These are phyloP conservation scores for Leishmania gerbilli DNA, from an alignment of 208 protist genomes.

Conservation along the genomic window DNA sequence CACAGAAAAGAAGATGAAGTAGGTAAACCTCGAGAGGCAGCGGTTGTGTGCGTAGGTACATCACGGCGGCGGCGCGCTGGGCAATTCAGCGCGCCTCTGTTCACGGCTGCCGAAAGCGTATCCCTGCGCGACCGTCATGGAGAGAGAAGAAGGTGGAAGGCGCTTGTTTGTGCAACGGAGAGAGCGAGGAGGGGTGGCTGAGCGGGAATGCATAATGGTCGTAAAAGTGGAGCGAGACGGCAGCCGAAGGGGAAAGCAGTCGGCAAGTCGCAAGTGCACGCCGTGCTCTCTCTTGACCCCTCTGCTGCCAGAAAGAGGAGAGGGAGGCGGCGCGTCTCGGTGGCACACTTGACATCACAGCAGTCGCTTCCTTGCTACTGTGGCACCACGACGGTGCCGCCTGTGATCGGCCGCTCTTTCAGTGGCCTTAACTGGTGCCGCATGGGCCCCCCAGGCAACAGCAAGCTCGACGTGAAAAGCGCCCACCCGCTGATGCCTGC, in stretches of 20 bases:
- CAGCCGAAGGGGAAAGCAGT: not conserved
- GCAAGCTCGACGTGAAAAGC: not conserved
- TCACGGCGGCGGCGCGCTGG: not conserved
- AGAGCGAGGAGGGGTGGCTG: not conserved
- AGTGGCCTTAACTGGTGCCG: not conserved
- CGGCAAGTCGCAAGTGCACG: too few relatives aligned
- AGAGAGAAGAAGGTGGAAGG: not conserved
- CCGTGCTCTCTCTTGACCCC: not conserved
- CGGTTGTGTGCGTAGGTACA: not conserved
- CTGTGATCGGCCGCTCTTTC: not conserved
- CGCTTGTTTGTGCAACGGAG: not conserved
- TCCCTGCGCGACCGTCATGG: not conserved
- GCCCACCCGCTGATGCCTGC: not conserved
- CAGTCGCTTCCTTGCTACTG: too few relatives aligned
- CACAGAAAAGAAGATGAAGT: not conserved
- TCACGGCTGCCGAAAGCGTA: not conserved
- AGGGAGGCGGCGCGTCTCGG: not conserved
- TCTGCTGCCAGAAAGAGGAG: not conserved
- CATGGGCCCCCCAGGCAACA: not conserved
- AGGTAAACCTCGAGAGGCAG: not conserved
- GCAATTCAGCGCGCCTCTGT: not conserved
- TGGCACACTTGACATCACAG: too few relatives aligned
- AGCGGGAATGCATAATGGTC: too few relatives aligned
- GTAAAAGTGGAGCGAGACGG: not conserved
- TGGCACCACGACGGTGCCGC: too few relatives aligned